Base-by-base conservation (phyloP, 805 yeast species). In the Diddensiella transvaalensis region DNA sequence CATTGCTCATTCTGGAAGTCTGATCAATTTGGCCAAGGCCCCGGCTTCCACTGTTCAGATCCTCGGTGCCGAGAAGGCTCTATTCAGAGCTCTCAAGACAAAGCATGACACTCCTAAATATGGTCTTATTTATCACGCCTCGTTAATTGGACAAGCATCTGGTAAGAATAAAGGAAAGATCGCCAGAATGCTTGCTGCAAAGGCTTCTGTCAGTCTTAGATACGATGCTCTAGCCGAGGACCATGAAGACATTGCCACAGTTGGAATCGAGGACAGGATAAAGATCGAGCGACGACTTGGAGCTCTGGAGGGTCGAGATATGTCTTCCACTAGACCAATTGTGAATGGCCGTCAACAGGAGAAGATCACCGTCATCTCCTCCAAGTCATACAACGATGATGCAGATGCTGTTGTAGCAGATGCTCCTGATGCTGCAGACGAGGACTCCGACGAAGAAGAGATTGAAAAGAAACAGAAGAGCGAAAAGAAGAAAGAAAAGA, bases 31-130 rank as follows among this genome's bases (percentile, higher is more conserved):
- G 62, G 96, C 99, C 59, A 93, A 93, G 76, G 95, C 97, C 43
- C 98, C 99, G 59, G 98, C 99, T 54, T 93, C 99, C 19, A 93
- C 99, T 49, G 85, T 93, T 56, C 99, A 93, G 78, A 91, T 93
- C 59, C 79, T 93, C 68, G 99, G 99, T 71, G 98, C 99, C 56
- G 99, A 93, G 76, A 93, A 93, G 80, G 99, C 99, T 38, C 77
- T 93, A 53, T 93, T 93, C 80, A 85, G 99, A 76, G 99, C 99
- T 54, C 82, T 93, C 65, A 93, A 93, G 78, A 93, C 99, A 51
- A 93, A 93, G 73, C 96, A 90, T 64, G 96, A 93, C 71, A 93
- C 99, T 54, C 99, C 99, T 66, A 93, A 93, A 72, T 93, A 93
- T 67, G 99, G 99, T 76, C 77, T 93, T 63, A 77, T 93, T 60